phyloP scores from a whole-genome alignment of 1,139 yeast genomes.

The Kodamaea suecica region DNA sequence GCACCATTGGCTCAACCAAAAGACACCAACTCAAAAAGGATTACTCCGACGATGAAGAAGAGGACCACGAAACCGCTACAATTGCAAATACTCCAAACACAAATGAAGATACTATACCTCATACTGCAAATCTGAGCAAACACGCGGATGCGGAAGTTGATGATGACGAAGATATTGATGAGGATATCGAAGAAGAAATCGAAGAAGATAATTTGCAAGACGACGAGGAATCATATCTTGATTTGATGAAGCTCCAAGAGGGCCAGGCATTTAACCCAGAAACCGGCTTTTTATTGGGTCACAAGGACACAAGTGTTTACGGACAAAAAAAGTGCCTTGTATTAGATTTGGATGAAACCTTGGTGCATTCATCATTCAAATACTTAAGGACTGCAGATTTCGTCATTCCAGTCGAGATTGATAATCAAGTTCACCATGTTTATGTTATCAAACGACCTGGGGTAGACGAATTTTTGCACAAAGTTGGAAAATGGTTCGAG shows the following conservation, averaged over 20 bases:
- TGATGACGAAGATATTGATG: conserved; percentile 20
- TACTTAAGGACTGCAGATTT: conserved; percentile 90
- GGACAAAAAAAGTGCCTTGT: conserved; percentile 78
- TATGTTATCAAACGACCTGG: conserved; percentile 98
- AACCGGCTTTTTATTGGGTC: conserved; percentile 64
- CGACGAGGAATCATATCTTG: conserved; percentile 39
- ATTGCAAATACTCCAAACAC: conserved; percentile 40
- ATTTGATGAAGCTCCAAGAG: conserved; percentile 61
- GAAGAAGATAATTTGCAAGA: conserved; percentile 13
- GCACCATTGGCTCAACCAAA: no score
- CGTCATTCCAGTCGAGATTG: conserved; percentile 73
- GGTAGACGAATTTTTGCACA: conserved; percentile 83
- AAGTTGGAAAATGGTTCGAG: conserved; percentile 84
- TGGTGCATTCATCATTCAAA: conserved; percentile 94
- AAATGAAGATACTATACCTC: conserved; percentile 1
- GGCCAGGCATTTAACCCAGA: conserved; percentile 60
- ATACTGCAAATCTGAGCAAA: conserved; percentile 4
- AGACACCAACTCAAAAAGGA: conserved; percentile 20
- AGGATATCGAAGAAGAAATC: conserved; percentile 8
- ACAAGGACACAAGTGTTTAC: conserved; percentile 26
- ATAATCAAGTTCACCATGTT: conserved; percentile 87
- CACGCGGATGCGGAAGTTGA: conserved; percentile 17
- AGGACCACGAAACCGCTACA: conserved; percentile 44
- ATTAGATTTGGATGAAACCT: conserved; percentile 90
- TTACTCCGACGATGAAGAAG: conserved; percentile 39